These are phyloP conservation scores for Sclerospora graminicola DNA, from an alignment of 352 stramenopile genomes.

Conservation along the genomic window DNA sequence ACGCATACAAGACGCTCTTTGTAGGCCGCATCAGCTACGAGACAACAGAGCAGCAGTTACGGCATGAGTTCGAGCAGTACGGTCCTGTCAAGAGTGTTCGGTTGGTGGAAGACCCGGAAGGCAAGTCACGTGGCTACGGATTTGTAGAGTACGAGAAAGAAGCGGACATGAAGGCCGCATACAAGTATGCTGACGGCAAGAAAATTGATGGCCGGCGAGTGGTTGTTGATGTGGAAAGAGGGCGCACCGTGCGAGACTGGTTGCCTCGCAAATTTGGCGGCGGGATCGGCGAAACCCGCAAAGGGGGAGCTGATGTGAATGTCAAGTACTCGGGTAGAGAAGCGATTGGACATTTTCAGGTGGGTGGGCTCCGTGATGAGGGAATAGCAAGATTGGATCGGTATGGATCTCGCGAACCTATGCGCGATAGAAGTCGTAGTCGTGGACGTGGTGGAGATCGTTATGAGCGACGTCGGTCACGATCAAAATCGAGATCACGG, in stretches of 20 bases:
- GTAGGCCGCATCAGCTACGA: conserved; percentile 96
- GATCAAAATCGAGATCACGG: conserved; percentile 18
- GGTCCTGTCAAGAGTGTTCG: conserved; percentile 85
- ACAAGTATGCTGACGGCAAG: conserved; percentile 91
- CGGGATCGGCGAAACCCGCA: conserved; percentile 86
- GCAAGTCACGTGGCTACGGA: conserved; percentile 91
- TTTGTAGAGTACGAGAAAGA: conserved; percentile 99
- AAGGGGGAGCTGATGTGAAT: conserved; percentile 66
- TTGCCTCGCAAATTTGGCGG: conserved; percentile 90
- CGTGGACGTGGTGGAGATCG: conserved; percentile 32
- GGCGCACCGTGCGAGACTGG: conserved; percentile 95
- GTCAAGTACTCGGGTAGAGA: conserved; percentile 81
- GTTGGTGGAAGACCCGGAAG: conserved; percentile 79
- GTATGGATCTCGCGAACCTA: conserved; percentile 18
- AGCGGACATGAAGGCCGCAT: conserved; percentile 93
- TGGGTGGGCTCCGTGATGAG: conserved; percentile 22
- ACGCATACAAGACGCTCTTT: conserved; percentile 98
- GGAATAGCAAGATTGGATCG: conserved; percentile 26
- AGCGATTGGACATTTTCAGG: conserved; percentile 25
- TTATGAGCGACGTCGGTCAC: conserved; percentile 18
- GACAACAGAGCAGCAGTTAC: conserved; percentile 95
- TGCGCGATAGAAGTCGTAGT: conserved; percentile 29
- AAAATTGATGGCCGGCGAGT: conserved; percentile 94
- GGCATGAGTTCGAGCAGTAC: conserved; percentile 94
- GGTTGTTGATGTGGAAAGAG: conserved; percentile 96